Evolutionary conservation across 306 rosid species (phyloP), one percentile per base, ranked within the genome.

Genomic region (Sicyos baderoa): DNA sequence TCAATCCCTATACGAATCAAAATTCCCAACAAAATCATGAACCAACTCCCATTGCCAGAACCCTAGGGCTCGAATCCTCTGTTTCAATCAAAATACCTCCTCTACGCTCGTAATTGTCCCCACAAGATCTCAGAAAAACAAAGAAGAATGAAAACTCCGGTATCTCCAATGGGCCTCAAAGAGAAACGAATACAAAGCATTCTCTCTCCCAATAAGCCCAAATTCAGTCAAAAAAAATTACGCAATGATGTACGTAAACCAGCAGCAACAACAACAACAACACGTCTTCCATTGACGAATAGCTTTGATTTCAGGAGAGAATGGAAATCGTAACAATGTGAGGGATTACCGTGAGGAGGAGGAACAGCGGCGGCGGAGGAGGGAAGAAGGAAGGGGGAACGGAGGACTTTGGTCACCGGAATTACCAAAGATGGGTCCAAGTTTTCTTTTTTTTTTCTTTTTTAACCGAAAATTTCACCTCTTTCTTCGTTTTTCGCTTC

Each of bases 1-100:
- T 86, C 74, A 53, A 82, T 74, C 82, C 72, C 76, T 79, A 84
- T 74, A 51, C 77, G 79, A 76, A 82, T 76, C 73, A 74, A 56
- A 73, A 81, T 74, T 86, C 77, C 71, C 96, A 88, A 89, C 79
- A 48, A 15, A 59, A 59, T 59, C 16, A 12, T 44, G 42, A 57
- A 25, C 65, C 44, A 58, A 64, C 32, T 64, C 29, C 70, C 54
- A 44, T 45, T 11, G 37, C 54, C 70, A 19, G 70, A 64, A 64
- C 70, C 70, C 70, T 64, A 64, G 65, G 29, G 18, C 70, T 65
- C 54, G 70, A 65, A 45, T 65, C 70, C 70, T 45, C 53, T 45
- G 54, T 19, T 64, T 64, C 54, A 35, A 35, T 6, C 2, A 35
- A 35, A 35, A 29, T 2, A 29, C 35, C n/a, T n/a, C n/a, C 68